These are phyloP conservation scores for Fragilaria radians DNA, from an alignment of 108 stramenopile species.

Conservation along the genomic window DNA sequence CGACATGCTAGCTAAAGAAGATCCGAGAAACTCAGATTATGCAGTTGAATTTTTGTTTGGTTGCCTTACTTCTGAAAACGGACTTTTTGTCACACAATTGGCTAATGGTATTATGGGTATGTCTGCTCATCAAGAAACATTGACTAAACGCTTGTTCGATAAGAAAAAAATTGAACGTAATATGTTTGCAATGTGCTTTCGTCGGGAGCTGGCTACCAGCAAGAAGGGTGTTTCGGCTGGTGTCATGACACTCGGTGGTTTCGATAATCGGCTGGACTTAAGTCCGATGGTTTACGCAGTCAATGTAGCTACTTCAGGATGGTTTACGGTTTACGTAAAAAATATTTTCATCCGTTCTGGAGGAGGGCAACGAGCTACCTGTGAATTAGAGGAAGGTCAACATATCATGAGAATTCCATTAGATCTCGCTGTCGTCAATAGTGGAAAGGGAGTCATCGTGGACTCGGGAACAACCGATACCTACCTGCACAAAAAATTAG, in stretches of 20 bases:
- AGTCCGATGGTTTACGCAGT: conserved; percentile 84
- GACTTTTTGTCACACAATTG: conserved; percentile 79
- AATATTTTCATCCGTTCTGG: conserved; percentile 60
- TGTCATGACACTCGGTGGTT: conserved; percentile 81
- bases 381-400: neutral
- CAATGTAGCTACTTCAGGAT: conserved; percentile 54
- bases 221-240: conserved; percentile 55
- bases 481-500: conserved; percentile 56
- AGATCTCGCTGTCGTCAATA: conserved; percentile 41
- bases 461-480: conserved; percentile 93
- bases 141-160: conserved; percentile 79
- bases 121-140: conserved; percentile 65
- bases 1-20: conserved; percentile 34
- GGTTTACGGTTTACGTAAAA: conserved; percentile 81
- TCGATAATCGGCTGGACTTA: conserved; percentile 62
- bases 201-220: conserved; percentile 43
- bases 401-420: conserved; percentile 35
- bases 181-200: conserved; percentile 87
- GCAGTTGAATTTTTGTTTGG: conserved; percentile 82
- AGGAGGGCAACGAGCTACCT: conserved; percentile 35
- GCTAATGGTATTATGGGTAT: conserved; percentile 96
- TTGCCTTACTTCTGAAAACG: conserved; percentile 68
- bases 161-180: conserved; percentile 58
- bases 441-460: conserved; percentile 87
- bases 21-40: conserved; percentile 25